Evolutionary conservation across 2,329 filamentous ascomycete genomes (phyloP), one percentile per base, ranked within the genome.

Genomic region (Cordyceps farinosa): DNA sequence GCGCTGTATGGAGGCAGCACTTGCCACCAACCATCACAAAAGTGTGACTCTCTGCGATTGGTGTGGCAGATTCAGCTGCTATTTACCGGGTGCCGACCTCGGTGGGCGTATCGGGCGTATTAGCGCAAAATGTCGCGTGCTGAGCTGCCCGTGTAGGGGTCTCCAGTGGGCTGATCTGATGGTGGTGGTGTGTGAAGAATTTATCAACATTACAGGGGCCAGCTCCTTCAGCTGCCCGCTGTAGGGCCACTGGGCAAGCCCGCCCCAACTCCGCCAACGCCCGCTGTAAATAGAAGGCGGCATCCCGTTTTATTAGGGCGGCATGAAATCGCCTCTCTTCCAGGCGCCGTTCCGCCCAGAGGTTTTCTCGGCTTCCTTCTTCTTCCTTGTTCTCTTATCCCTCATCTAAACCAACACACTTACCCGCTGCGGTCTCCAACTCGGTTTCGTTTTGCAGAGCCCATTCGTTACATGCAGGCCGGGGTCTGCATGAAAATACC

Each of bases 41-140:
- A 22, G 22, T 22, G 22, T 22, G 22, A 22, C 22, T 22, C 22
- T 22, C 22, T 22, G 22, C 22, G 22, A 22, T 22, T 22, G 22
- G 22, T 22, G 22, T 22, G 22, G 44, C 44, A 47, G 44, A 47
- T 17, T 47, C 44, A 8, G 44, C 11, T 27, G 44, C 44, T 47
- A 1, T 3, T 22, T 22, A 22, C 22, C 44, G 13, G 44, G 9
- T 9, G 44, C 8, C 44, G 44, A 27, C 47, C 11, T 32, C 5
- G 29, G 22, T 38, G 34, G n/a, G 34, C 34, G 22, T 22, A 22
- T 22, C 1, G 22, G 22, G 22, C 22, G 22, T 22, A 22, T 36
- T 59, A 34, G 56, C 56, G 45, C 45, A 42, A 22, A 29, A 17
- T 32, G 56, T 59, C 56, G 56, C 56, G 56, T 59, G 56, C 56